These are phyloP conservation scores for Gossypium longicalyx DNA, from an alignment of 345 rosid species.

Conservation along the genomic window DNA sequence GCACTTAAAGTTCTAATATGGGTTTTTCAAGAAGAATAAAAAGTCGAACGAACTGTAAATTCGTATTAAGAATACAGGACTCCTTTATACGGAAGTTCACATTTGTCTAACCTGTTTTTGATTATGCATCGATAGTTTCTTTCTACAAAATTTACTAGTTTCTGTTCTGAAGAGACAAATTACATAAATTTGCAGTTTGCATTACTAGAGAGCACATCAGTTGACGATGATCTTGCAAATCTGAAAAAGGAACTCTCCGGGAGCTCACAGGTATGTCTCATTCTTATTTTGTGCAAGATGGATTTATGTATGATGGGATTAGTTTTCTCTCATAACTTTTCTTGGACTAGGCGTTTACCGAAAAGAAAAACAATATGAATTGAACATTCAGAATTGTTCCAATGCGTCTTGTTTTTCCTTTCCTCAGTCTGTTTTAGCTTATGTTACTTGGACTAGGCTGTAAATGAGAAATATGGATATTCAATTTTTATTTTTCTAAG, in stretches of 20 bases:
- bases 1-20: too few relatives aligned
- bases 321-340: not conserved
- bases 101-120: not conserved
- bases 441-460: not conserved
- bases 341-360: not conserved
- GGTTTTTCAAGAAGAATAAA: too few relatives aligned
- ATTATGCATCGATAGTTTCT: slow-evolving; percentile 3
- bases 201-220: slow-evolving; percentile 60
- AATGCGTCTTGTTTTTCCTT: not conserved
- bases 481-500: too few relatives aligned
- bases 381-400: not conserved
- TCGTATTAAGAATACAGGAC: not conserved
- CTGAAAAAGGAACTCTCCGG: slow-evolving; percentile 64
- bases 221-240: slow-evolving; percentile 64
- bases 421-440: slow-evolving; percentile 1
- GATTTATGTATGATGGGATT: not conserved
- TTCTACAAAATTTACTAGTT: not conserved
- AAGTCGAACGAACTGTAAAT: not conserved
- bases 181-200: slow-evolving; percentile 47
- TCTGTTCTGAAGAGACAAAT: not conserved
- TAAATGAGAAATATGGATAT: not conserved
- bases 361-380: not conserved
- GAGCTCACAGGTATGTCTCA: slow-evolving; percentile 44
- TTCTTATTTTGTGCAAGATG: not conserved
- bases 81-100: not conserved